A percentile compares a stretch with the other conserved stretches of the same genome.
phyloP scores from a whole-genome alignment of 1,284 basidiomycete species.

The Xerocomus alliaceus region DNA sequence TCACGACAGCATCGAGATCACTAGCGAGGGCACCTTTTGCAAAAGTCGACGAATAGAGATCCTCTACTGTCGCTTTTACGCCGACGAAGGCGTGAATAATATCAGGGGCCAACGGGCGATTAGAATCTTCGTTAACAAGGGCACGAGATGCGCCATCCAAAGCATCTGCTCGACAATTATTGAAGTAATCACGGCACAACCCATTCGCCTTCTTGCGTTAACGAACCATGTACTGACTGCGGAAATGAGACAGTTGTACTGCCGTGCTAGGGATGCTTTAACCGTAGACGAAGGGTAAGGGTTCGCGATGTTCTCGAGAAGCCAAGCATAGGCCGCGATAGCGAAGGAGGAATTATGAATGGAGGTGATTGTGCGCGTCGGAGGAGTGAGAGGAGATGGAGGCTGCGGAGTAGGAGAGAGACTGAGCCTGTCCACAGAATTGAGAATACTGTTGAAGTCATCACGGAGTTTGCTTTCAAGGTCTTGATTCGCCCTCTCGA shows the following conservation, averaged over 20 bases:
- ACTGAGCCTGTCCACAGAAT: neutral
- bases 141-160: neutral
- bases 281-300: neutral
- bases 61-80: neutral
- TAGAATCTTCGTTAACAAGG: neutral
- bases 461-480: neutral
- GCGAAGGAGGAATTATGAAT: neutral
- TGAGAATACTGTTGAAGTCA: neutral
- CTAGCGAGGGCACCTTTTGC: conserved; percentile 37
- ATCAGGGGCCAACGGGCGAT: neutral
- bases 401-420: neutral
- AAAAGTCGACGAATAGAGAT: conserved; percentile 4
- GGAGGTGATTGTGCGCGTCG: neutral
- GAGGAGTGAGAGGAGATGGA: neutral
- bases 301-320: neutral
- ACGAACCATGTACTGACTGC: neutral
- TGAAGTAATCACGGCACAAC: neutral
- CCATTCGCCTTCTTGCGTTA: neutral
- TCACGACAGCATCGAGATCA: conserved; percentile 36
- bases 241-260: neutral
- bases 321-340: neutral
- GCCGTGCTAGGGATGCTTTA: neutral
- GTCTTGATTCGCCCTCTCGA: conserved; percentile 3
- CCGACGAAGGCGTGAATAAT: neutral
- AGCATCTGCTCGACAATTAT: neutral